Evolutionary conservation across 23 red algal species (phyloP).

Genomic region (Rhodosorus marinus): DNA sequence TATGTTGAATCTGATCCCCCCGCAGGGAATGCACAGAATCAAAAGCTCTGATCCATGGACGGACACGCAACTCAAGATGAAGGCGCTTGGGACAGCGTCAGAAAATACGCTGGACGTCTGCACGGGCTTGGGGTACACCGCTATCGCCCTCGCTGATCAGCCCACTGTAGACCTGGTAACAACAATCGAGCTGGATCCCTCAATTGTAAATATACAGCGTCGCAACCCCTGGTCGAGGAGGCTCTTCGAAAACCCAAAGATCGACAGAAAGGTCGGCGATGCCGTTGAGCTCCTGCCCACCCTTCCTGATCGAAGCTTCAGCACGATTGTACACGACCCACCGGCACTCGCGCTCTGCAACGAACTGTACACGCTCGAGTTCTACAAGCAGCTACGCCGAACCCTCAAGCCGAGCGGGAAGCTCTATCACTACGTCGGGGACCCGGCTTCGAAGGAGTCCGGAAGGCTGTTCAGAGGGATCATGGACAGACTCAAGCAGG

Average conservation of each 20-base stretch:
- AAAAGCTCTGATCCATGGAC: conserved; percentile 6
- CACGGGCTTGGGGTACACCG: conserved; percentile 56
- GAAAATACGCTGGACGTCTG: conserved; percentile 38
- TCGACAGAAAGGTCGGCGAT: conserved; percentile 2
- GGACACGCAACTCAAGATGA: conserved; percentile 24
- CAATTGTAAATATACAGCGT: conserved; percentile 6
- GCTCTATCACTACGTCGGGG: conserved; percentile 49
- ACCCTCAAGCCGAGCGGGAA: conserved; percentile 3
- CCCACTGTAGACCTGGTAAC: not conserved
- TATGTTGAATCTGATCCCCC: too few relatives aligned
- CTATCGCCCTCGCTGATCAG: conserved; percentile 11
- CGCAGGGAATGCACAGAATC: conserved; percentile 41
- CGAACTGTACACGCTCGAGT: conserved; percentile 20
- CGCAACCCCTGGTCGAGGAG: conserved; percentile 33
- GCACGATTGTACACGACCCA: conserved; percentile 42
- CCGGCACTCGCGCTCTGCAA: conserved; percentile 24
- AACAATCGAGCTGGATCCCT: conserved; percentile 37
- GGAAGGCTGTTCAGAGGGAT: conserved; percentile 33
- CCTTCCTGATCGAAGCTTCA: conserved; percentile 13
- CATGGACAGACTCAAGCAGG: conserved; percentile 5
- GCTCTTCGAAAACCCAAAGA: not conserved
- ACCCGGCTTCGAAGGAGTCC: conserved; percentile 28
- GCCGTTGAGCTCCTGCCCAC: conserved; percentile 9
- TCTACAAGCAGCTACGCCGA: conserved; percentile 17
- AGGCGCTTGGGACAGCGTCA: conserved; percentile 1